A percentile compares a stretch with the other conserved stretches of the same genome.
Conservation (phyloP, 768 basidiomycete species). For the Erythrobasidium yunnanense region DNA sequence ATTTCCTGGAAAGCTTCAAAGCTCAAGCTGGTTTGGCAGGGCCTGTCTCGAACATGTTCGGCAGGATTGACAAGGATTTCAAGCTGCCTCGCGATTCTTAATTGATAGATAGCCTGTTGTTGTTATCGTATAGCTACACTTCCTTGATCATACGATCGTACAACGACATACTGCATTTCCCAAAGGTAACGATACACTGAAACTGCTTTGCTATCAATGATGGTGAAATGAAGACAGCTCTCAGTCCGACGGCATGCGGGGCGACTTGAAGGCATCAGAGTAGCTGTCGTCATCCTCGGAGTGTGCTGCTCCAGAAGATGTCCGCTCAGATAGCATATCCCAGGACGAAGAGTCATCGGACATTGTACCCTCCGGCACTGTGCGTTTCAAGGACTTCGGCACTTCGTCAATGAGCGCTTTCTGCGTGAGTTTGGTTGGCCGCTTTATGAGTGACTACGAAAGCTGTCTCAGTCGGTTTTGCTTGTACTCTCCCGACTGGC, state of each 20-base stretch:
- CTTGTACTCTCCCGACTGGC: no score
- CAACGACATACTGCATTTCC: no score
- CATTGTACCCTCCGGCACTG: background rate
- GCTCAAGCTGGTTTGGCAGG: constrained; percentile 79
- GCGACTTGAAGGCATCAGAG: no score
- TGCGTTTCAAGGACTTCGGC: background rate
- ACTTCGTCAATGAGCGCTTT: background rate
- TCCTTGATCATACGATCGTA: no score
- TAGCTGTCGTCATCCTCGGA: no score
- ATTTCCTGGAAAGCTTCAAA: constrained; percentile 92
- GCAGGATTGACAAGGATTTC: constrained; percentile 65
- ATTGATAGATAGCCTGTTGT: background rate
- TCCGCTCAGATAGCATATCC: constrained; percentile 21
- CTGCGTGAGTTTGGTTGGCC: constrained; percentile 27
- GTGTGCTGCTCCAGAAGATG: background rate
- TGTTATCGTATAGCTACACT: no score
- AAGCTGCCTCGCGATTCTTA: constrained; percentile 59
- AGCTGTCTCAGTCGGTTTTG: no score
- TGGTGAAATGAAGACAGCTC: no score
- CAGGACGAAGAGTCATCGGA: constrained; percentile 4
- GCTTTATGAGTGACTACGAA: constrained; percentile 65
- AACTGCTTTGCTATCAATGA: no score
- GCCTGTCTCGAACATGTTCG: constrained; percentile 79
- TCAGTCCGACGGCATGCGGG: no score
- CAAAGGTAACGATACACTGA: no score